Evolutionary conservation across 257 asterid species (phyloP).

Genomic region (Jasminum sambac): DNA sequence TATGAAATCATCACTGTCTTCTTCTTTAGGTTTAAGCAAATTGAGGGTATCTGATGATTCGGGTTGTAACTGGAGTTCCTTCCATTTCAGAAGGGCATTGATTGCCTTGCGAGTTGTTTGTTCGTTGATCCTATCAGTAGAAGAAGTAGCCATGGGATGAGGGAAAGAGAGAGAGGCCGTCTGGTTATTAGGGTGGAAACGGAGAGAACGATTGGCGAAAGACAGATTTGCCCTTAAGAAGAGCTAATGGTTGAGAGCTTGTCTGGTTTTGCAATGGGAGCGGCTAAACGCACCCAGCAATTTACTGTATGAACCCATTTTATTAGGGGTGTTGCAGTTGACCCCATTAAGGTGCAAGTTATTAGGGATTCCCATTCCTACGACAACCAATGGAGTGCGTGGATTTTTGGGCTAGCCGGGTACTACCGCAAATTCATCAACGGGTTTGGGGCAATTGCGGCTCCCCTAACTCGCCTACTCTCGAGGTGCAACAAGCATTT

Average conservation of each 20-base stretch:
- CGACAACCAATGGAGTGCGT: no score
- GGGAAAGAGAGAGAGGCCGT: neutral
- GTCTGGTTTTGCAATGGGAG: no score
- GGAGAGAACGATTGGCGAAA: neutral
- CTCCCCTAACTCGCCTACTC: no score
- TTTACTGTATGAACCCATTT: no score
- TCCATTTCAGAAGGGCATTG: conserved; percentile 79
- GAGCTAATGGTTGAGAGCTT: neutral
- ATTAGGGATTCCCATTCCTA: no score
- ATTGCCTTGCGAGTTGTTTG: conserved; percentile 47
- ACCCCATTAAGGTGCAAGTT: no score
- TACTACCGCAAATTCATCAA: no score
- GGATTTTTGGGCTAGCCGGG: no score
- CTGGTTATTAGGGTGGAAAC: neutral
- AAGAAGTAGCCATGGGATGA: conserved; percentile 30
- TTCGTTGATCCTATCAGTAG: conserved; percentile 30
- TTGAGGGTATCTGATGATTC: conserved; percentile 9
- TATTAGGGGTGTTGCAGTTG: no score
- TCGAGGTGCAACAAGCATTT: no score
- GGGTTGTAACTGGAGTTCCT: conserved; percentile 33
- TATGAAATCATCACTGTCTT: conserved; percentile 49
- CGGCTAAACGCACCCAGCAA: no score
- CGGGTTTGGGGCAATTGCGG: no score
- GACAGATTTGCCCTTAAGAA: conserved; percentile 2
- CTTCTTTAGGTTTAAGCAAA: conserved; percentile 6